phyloP scores from a whole-genome alignment of 2,329 filamentous ascomycete species.

The Alternaria panax region DNA sequence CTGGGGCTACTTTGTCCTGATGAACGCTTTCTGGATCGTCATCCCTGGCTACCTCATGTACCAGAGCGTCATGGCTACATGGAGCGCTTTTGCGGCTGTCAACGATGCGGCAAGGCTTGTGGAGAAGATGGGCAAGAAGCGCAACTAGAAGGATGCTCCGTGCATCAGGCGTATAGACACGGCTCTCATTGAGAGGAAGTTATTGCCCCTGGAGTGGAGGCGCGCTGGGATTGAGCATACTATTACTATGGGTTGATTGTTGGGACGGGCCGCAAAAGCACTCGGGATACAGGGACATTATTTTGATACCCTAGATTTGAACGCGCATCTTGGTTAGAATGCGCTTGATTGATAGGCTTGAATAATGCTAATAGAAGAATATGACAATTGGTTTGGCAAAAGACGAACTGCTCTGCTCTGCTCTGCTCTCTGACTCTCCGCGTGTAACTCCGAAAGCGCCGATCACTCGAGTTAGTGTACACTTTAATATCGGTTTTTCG shows the following conservation, averaged over 20 bases:
- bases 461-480: not conserved
- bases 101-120: conserved; percentile 46
- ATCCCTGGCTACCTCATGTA: conserved; percentile 57
- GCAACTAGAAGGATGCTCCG: conserved; percentile 28
- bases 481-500: not conserved
- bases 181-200: not conserved
- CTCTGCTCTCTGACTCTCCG: not conserved
- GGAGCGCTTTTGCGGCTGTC: conserved; percentile 46
- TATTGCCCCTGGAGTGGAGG: not conserved
- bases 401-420: not conserved
- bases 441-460: not conserved
- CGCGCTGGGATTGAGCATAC: not conserved
- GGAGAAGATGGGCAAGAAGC: conserved; percentile 40
- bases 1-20: conserved; percentile 70
- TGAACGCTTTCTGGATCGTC: conserved; percentile 73
- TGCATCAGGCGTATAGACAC: not conserved
- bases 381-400: not conserved
- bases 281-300: not conserved
- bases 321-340: not conserved
- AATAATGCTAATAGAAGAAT: conserved; percentile 9
- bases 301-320: conserved; percentile 11
- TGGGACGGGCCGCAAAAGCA: not conserved
- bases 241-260: not conserved
- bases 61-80: conserved; percentile 43
- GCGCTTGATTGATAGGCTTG: conserved; percentile 1